Conservation (phyloP, 108 stramenopile genomes). For the Nitzschia sp. region DNA sequence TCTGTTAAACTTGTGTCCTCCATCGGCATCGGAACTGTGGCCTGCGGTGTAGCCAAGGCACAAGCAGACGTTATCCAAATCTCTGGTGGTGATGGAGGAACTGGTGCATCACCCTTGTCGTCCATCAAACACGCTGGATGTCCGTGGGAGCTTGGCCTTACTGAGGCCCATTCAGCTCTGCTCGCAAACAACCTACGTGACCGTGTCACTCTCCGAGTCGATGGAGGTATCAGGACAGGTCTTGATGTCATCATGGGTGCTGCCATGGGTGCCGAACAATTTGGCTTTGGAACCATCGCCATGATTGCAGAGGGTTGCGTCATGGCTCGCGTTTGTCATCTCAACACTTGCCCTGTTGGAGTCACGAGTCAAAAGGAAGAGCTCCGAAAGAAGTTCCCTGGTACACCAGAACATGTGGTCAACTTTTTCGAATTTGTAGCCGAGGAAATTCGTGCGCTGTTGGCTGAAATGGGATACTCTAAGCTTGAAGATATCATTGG, state of each 20-base stretch:
- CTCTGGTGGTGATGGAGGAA: conserved; percentile 92
- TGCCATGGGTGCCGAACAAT: conserved; percentile 93
- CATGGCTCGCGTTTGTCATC: conserved; percentile 96
- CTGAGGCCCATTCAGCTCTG: conserved; percentile 92
- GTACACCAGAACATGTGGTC: conserved; percentile 96
- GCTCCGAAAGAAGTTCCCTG: conserved; percentile 93
- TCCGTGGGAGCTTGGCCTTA: conserved; percentile 92
- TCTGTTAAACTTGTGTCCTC: conserved; percentile 97
- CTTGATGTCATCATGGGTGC: conserved; percentile 89
- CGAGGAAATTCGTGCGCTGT: conserved; percentile 84
- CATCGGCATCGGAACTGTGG: conserved; percentile 95
- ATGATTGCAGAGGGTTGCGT: conserved; percentile 96
- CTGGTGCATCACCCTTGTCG: conserved; percentile 91
- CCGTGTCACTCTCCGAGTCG: conserved; percentile 86
- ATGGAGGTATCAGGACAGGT: conserved; percentile 93
- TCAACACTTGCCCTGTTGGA: conserved; percentile 96
- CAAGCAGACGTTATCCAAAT: conserved; percentile 95
- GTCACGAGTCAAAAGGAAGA: conserved; percentile 96
- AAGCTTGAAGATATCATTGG: conserved; percentile 93
- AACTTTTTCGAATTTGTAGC: conserved; percentile 96
- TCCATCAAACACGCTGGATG: conserved; percentile 93
- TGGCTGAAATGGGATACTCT: conserved; percentile 92
- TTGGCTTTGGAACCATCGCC: conserved; percentile 93
- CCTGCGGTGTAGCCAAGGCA: conserved; percentile 96
- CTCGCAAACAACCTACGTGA: conserved; percentile 86